A percentile compares a stretch with the other conserved stretches of the same genome.
Evolutionary conservation across 2,329 filamentous ascomycete species (phyloP).

Genomic region (Botryosphaeria dothidea): DNA sequence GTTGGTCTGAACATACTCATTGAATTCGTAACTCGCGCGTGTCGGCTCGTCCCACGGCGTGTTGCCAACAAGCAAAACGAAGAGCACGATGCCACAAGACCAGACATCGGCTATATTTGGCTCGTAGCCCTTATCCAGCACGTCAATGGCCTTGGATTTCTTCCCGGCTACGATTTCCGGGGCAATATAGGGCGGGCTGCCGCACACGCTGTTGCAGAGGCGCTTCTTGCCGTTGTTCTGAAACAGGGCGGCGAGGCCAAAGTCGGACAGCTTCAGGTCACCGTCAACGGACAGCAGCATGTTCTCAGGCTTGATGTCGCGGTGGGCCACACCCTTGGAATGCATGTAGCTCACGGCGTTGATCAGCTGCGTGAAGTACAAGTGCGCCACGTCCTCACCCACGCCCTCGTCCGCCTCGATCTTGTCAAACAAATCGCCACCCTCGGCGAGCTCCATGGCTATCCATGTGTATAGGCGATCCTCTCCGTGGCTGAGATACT

Average conservation of each 20-base stretch:
- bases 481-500: conserved; percentile 85
- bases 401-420: conserved; percentile 97
- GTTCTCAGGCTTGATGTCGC: conserved; percentile 78
- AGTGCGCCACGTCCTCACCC: conserved; percentile 89
- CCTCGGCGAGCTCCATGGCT: conserved; percentile 94
- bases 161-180: conserved; percentile 74
- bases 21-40: conserved; percentile 81
- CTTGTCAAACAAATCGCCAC: conserved; percentile 97
- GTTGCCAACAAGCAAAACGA: conserved; percentile 91
- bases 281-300: conserved; percentile 84
- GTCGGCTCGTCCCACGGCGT: conserved; percentile 98
- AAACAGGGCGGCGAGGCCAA: conserved; percentile 92
- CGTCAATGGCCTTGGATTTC: conserved; percentile 47
- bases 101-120: conserved; percentile 89
- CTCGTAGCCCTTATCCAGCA: conserved; percentile 62
- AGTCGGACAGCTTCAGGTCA: conserved; percentile 92
- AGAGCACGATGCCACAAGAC: conserved; percentile 97
- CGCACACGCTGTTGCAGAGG: conserved; percentile 84
- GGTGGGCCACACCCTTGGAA: conserved; percentile 90
- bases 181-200: conserved; percentile 95
- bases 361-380: conserved; percentile 92
- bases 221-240: conserved; percentile 84
- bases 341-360: conserved; percentile 94
- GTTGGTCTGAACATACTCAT: conserved; percentile 78
- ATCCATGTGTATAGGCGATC: conserved; percentile 93